A percentile compares a stretch with the other conserved stretches of the same genome.
Conservation (phyloP, 1,284 basidiomycete species). For the Somion occarium region DNA sequence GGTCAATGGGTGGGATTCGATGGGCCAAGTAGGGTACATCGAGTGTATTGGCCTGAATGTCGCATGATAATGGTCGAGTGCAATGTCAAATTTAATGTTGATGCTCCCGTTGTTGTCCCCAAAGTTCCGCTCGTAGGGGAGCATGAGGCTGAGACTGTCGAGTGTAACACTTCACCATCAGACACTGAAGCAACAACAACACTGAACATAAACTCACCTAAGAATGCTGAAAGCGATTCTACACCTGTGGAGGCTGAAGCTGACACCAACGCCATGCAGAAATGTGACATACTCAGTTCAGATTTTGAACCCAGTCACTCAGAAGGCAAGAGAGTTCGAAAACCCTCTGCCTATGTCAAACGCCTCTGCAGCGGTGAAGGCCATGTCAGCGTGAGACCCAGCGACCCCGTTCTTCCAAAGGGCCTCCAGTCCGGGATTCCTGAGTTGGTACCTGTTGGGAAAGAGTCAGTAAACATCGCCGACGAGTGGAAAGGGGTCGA, state of each 20-base stretch:
- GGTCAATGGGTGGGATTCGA: conserved; percentile 29
- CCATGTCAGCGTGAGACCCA: neutral
- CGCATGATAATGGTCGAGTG: conserved; percentile 26
- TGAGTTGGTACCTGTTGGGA: neutral
- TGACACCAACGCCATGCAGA: neutral
- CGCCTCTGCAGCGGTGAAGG: neutral
- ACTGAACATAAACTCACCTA: neutral
- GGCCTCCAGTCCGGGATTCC: neutral
- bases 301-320: neutral
- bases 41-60: conserved; percentile 31
- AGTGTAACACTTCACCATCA: neutral
- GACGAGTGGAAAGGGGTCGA: neutral
- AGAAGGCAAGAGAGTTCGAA: neutral
- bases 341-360: neutral
- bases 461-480: conserved; percentile 1
- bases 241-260: no score
- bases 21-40: conserved; percentile 24
- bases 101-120: conserved; percentile 10
- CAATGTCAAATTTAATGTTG: conserved; percentile 24
- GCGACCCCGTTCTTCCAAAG: neutral
- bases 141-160: neutral
- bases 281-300: neutral
- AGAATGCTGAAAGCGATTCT: no score
- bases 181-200: neutral
- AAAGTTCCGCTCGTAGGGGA: neutral